Conservation (phyloP, 2,329 filamentous ascomycete genomes). For the Talaromyces albobiverticillius region DNA sequence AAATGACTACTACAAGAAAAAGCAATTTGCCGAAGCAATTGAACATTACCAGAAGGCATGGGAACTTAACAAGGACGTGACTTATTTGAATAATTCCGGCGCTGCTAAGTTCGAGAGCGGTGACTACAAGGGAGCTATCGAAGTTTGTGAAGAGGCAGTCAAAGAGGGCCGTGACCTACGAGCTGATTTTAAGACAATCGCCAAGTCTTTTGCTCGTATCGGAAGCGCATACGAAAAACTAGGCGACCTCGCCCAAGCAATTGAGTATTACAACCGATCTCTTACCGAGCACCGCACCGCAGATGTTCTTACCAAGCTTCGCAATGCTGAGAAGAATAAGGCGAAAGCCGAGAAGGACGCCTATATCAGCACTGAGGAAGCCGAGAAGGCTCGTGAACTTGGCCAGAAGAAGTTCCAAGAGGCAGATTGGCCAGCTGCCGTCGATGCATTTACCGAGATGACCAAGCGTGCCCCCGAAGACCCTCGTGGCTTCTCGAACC, state of each 20-base stretch:
- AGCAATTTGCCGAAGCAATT: constrained; percentile 91
- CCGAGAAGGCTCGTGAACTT: constrained; percentile 90
- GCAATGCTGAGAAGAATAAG: constrained; percentile 83
- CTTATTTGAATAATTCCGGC: constrained; percentile 93
- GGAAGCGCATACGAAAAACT: constrained; percentile 90
- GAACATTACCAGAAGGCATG: constrained; percentile 92
- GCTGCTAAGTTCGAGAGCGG: constrained; percentile 96
- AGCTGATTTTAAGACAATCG: constrained; percentile 96
- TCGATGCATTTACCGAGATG: constrained; percentile 95
- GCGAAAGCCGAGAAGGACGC: constrained; percentile 70
- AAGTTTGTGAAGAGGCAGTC: constrained; percentile 81
- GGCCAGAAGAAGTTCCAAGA: constrained; percentile 98
- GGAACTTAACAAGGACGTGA: constrained; percentile 93
- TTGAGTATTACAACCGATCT: constrained; percentile 88
- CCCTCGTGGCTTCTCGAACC: constrained; percentile 93
- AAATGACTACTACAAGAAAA: constrained; percentile 97
- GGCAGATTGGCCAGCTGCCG: constrained; percentile 88
- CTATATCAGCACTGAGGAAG: constrained; percentile 87
- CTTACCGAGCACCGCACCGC: constrained; percentile 96
- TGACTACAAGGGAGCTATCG: constrained; percentile 83
- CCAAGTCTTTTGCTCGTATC: constrained; percentile 95
- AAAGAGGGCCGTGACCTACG: constrained; percentile 85
- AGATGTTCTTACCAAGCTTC: constrained; percentile 88
- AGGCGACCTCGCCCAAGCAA: constrained; percentile 73
- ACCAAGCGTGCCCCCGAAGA: constrained; percentile 92